phyloP scores from a whole-genome alignment of 306 rosid species.

The Dryas alaskensis region DNA sequence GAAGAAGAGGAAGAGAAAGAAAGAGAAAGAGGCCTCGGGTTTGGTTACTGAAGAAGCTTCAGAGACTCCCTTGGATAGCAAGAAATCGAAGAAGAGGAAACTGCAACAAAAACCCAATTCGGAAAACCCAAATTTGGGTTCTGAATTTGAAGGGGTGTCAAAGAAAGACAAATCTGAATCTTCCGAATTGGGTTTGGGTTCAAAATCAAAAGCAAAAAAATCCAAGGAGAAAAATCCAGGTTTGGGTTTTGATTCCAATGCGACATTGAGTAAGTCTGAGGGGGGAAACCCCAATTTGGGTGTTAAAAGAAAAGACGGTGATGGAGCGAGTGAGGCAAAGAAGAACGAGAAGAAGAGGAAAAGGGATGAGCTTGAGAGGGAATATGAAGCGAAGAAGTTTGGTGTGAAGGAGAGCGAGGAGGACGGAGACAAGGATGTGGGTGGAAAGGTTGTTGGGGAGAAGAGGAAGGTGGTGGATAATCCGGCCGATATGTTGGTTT shows the following conservation, averaged over 20 bases:
- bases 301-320: background rate
- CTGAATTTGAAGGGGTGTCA: background rate
- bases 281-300: background rate
- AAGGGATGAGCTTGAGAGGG: constrained; percentile 80
- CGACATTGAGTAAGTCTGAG: too few relatives aligned
- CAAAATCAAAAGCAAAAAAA: background rate
- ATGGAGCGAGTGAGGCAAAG: constrained; percentile 2
- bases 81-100: constrained; percentile 45
- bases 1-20: constrained; percentile 40
- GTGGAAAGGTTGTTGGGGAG: constrained; percentile 48
- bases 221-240: background rate
- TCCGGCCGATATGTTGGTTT: constrained; percentile 65
- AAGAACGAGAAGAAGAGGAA: constrained; percentile 64
- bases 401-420: constrained; percentile 40
- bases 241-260: background rate
- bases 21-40: constrained; percentile 28
- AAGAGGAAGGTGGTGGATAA: constrained; percentile 76
- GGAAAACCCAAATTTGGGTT: constrained; percentile 5
- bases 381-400: constrained; percentile 72
- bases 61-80: constrained; percentile 18
- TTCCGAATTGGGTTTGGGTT: constrained; percentile 15
- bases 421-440: constrained; percentile 27
- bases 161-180: constrained; percentile 7
- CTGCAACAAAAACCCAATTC: constrained; percentile 4
- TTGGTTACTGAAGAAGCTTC: constrained; percentile 31